Evolutionary conservation across 1,284 basidiomycete species (phyloP), one percentile per base, ranked within the genome.

Genomic region (Boletus sp.): DNA sequence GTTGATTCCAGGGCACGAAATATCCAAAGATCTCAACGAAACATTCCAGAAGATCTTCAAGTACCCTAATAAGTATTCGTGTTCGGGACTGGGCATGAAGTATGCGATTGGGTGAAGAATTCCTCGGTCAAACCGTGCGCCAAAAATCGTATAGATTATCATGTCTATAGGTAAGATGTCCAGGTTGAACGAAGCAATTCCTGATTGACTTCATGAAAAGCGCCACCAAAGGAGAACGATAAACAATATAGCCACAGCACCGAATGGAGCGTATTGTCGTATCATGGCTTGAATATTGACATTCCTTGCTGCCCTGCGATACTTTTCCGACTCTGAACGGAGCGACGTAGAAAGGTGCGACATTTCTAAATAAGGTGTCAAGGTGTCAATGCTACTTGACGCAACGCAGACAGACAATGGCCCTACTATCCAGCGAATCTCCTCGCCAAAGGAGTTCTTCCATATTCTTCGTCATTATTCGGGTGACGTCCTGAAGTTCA

Each of bases 401-500:
- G 46, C 45, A 44, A 53, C 37, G 4, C 1, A 45, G 12, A 51
- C 44, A 35, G 53, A 46, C 55, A 49, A 46, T 46, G 39, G 33
- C 74, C 89, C 67, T 69, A 95, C 96, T 84, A 73, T 98, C 96
- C 61, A 99, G 80, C 42, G 93, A 96, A 73, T 99, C 96, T 24
- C 96, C 96, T 73, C 96, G 82, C 96, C 96, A 98, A 41, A 99
- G 78, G 57, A 99, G 78, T 76, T 99, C 97, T 75, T 99, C 97
- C 96, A 99, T 99, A 73, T 99, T 99, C 80, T 99, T 99, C n/a
- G 96, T 98, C 97, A 99, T 99, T 76, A 99, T 98, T 65, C 93
- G 81, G 51, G 96, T 98, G 58, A 99, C 96, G 68, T 99, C 96
- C 71, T 96, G 94, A 53, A 99, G 78, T 66, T 99, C 96, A 70